Evolutionary conservation across 1,139 yeast species (phyloP), one percentile per base, ranked within the genome.

Genomic region (Insectozyma bohioensis): DNA sequence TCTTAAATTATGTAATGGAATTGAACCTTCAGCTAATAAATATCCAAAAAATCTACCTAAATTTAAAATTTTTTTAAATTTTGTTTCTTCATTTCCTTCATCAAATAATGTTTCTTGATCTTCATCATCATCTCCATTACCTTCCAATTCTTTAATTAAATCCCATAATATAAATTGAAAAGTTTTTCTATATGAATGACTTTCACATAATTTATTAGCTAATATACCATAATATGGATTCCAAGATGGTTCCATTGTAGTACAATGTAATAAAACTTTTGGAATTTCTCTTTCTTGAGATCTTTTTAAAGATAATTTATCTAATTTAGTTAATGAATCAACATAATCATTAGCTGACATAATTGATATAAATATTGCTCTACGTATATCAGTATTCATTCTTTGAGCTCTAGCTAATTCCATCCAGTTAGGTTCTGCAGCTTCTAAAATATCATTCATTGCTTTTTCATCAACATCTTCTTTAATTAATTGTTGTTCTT

Each of bases 121-220:
- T 5, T 62, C 67, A 6, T 57, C 67, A 5, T 70, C 75, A 4
- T 66, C 73, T 15, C 40, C 33, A 3, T 51, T 36, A 5, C 63
- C 65, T 46, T 84, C 95, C 30, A 87, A 64, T 21, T 81, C 87
- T 43, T 79, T 78, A n/a, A 90, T 51, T 32, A 80, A 70, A 55
- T 92, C 96, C 97, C 97, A 94, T 28, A 94, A 67, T 52, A 80
- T 70, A 54, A 92, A 88, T 52, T 92, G 97, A 47, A 94, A 82
- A 0, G 95, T 78, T 55, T 90, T 90, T 49, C 86, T 73, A 54
- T 84, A 64, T 2, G 80, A 69, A 43, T 84, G 86, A 23, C 79
- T 74, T 23, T 70, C 76, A 49, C 95, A 84, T 12, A 90, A 58
- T 47, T 86, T 85, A 28, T 73, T 70, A 0, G 95, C 95, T 20